A percentile compares a stretch with the other conserved stretches of the same genome.
These are phyloP conservation scores for Chenopodium suecicum DNA, from an alignment of 148 eudicot genomes.

Conservation along the genomic window DNA sequence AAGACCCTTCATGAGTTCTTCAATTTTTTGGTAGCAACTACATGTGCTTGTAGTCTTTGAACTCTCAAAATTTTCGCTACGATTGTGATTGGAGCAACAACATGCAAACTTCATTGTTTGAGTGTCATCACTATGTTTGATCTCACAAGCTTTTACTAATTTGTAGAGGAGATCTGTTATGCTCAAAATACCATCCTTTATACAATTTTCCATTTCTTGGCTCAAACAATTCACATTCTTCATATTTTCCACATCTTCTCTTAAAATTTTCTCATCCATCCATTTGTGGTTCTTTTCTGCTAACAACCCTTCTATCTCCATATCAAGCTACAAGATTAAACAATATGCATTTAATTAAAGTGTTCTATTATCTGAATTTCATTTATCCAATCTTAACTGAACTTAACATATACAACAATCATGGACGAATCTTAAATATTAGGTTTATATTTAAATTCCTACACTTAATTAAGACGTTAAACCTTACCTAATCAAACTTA, in stretches of 20 bases:
- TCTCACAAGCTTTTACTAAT: neutral
- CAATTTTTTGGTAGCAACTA: neutral
- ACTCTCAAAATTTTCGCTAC: too few species aligned
- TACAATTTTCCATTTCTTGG: neutral
- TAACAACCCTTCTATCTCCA: neutral
- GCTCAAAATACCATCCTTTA: neutral
- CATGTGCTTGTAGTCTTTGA: too few species aligned
- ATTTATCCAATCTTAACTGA: too few species aligned
- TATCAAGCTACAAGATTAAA: neutral
- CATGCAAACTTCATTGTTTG: too few species aligned
- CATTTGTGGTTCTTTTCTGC: neutral
- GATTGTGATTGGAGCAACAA: too few species aligned
- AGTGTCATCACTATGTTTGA: neutral
- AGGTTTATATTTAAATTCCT: too few species aligned
- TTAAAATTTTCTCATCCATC: neutral
- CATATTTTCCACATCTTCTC: neutral
- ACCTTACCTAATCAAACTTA: too few species aligned
- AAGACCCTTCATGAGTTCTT: neutral
- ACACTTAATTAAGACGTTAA: too few species aligned
- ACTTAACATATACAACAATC: too few species aligned
- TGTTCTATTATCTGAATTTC: too few species aligned
- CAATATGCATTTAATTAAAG: too few species aligned
- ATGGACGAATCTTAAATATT: too few species aligned
- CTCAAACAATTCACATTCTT: neutral
- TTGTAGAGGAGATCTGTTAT: neutral